Base-by-base conservation (phyloP, 352 stramenopile species). In the Sclerospora graminicola region DNA sequence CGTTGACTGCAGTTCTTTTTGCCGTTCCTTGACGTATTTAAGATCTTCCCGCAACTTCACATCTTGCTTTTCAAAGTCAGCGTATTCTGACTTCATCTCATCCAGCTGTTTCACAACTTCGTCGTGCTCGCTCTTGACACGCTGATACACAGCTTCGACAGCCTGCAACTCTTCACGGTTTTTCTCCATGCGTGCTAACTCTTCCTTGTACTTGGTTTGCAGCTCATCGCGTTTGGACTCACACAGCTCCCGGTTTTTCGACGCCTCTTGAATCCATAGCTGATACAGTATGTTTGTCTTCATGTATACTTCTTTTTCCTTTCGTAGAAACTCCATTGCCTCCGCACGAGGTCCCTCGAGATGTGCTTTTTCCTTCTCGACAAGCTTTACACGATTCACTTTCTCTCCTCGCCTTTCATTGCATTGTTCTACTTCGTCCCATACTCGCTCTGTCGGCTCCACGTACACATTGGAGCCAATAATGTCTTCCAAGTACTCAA, bases 401-500 rank as follows among this genome's bases (percentile, higher is more conserved):
- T 98, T 98, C 41, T 98, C 91, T 8, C 66, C 79, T 18, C 95
- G 74, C 10, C 74, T 42, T 54, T 98, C 92, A 32, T 80, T 96
- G 36, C 97, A 81, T 21, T 79, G 69, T 43, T 99, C 97, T 0
- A 99, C 86, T 36, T 94, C 77, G 52, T 96, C 88, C 45, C 84
- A 86, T 37, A 89, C 91, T 35, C 84, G 63, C 45, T 97, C 94
- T 0, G 96, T 98, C 10, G 84, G 79, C 38, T 97, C 90, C 0
- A 99, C 89, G 54, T 97, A 99, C 39, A 97, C 94, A 57, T 98
- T 98, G 11, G 77, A 97, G 47, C 97, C 97, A 51, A 99, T 99
- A 32, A 99, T 99, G 57, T 99, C 97, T 60, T 99, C 97, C 6
- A 99, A 62, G 63, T 99, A 99, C 66, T 99, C 97, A 8, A 99